A percentile compares a stretch with the other conserved stretches of the same genome.
Conservation (phyloP, 805 yeast genomes). For the Saturnispora quitensis region DNA sequence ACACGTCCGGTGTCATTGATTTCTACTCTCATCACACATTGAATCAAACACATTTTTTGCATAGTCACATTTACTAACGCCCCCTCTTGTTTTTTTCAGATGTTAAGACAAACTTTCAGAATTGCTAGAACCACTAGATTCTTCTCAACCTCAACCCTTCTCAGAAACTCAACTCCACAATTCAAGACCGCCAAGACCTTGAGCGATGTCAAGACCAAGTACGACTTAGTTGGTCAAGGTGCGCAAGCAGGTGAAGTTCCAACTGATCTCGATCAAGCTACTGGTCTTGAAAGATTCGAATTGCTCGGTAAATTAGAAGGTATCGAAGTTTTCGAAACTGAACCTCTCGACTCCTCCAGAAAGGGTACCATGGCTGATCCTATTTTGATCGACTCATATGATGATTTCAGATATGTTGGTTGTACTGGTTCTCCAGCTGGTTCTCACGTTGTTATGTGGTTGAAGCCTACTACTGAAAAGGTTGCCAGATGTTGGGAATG, state of each 20-base stretch:
- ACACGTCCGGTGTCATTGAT: no score
- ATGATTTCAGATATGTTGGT: constrained; percentile 90
- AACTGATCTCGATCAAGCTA: constrained; percentile 91
- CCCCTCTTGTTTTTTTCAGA: constrained; percentile 1
- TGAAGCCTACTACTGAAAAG: constrained; percentile 73
- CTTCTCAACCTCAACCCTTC: constrained; percentile 25
- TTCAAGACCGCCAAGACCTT: constrained; percentile 58
- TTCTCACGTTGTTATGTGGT: constrained; percentile 86
- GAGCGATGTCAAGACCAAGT: constrained; percentile 71
- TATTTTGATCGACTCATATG: constrained; percentile 79
- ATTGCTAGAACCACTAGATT: constrained; percentile 28
- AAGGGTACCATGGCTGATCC: constrained; percentile 88
- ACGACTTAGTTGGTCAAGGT: constrained; percentile 83
- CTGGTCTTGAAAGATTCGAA: constrained; percentile 97
- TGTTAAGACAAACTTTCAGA: constrained; percentile 32
- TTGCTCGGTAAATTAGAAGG: constrained; percentile 91
- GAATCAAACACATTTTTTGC: neutral
- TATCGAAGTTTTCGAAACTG: constrained; percentile 84
- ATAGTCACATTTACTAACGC: neutral
- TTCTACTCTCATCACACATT: no score
- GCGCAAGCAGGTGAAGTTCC: constrained; percentile 78
- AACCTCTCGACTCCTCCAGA: constrained; percentile 82
- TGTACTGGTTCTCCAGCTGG: constrained; percentile 96
- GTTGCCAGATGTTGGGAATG: constrained; percentile 98
- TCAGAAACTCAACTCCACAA: constrained; percentile 28